Evolutionary conservation across 2,329 filamentous ascomycete genomes (phyloP), one percentile per base, ranked within the genome.

Genomic region (Colletotrichum spaethianum): DNA sequence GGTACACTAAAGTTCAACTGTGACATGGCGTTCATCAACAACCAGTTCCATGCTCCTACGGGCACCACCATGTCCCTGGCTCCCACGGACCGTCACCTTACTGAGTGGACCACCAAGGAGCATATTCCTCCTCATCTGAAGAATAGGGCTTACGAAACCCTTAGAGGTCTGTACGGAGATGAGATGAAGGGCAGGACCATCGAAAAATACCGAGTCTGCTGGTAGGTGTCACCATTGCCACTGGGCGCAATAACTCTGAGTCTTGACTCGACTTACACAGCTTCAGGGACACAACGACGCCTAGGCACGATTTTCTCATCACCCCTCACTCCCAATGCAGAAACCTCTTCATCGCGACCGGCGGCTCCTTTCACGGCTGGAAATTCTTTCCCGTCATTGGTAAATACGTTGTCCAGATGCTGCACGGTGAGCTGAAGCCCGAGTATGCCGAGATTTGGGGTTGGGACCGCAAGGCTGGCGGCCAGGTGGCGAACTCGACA

Each of bases 361-460:
- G 88, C 16, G 90, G 91, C 1, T 91, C 89, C 16, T 91, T 92
- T 74, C 90, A 92, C 77, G 87, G 87, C 38, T 92, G 88, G 86
- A 92, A 92, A 78, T 91, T 92, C 76, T 81, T 92, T 33, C 90
- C 90, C 0, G 87, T 87, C 31, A 87, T 91, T 74, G 90, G 90
- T 4, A 86, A 88, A 70, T 92, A 92, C 78, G 83, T 90, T 68
- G 81, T 84, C 38, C 84, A 88, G 74, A 83, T 86, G 81, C 78
- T 87, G 76, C 77, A 84, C 63, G 83, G 82, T 66, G 79, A 77
- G 65, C 80, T 86, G 40, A 79, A 79, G n/a, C 73, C 77, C 9
- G 80, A 83, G 46, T 82, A 82, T 69, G 77, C 76, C 33, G 79
- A 80, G 65, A 80, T 84, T 63, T 86, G 85, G 84, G 84, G 82